These are phyloP conservation scores for Hemileccinum hortonii DNA, from an alignment of 1,284 basidiomycete species.

Conservation along the genomic window DNA sequence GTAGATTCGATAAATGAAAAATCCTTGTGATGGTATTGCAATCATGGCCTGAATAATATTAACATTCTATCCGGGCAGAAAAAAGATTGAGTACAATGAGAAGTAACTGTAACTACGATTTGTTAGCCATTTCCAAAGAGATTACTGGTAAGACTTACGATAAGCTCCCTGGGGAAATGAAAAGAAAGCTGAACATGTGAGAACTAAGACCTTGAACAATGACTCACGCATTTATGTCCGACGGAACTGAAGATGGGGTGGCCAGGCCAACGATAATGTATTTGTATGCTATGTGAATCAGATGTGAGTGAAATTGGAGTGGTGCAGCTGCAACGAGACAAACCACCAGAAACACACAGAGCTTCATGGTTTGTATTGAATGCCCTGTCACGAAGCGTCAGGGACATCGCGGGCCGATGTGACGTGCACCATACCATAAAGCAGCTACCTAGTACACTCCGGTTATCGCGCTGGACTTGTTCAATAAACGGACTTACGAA, in stretches of 20 bases:
- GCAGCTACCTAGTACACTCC: slow-evolving; percentile 4
- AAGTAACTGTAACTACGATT: slow-evolving; percentile 10
- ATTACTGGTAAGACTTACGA: slow-evolving; percentile 6
- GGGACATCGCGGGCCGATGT: not conserved
- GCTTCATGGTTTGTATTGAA: slow-evolving; percentile 10
- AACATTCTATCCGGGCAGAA: not conserved
- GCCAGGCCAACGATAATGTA: slow-evolving; percentile 7
- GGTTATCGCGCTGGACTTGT: not conserved
- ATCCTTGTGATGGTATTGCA: slow-evolving; percentile 1
- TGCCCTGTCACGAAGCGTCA: slow-evolving; percentile 1
- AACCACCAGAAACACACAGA: slow-evolving; percentile 6
- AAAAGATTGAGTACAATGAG: not conserved
- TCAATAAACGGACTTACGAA: slow-evolving; percentile 9
- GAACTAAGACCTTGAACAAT: not conserved
- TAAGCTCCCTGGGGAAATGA: slow-evolving; percentile 12
- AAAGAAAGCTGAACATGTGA: not conserved
- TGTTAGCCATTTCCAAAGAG: not conserved
- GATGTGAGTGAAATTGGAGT: not conserved
- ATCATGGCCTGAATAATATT: slow-evolving; percentile 5
- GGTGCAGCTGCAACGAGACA: not conserved
- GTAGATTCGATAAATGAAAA: slow-evolving; percentile 18
- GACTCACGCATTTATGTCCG: slow-evolving; percentile 5
- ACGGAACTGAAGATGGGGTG: not conserved
- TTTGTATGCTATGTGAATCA: slow-evolving; percentile 13
- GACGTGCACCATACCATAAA: slow-evolving; percentile 1